A percentile compares a stretch with the other conserved stretches of the same genome.
phyloP scores from a whole-genome alignment of 2,329 filamentous ascomycete species.

The Cladosporium sphaerospermum region DNA sequence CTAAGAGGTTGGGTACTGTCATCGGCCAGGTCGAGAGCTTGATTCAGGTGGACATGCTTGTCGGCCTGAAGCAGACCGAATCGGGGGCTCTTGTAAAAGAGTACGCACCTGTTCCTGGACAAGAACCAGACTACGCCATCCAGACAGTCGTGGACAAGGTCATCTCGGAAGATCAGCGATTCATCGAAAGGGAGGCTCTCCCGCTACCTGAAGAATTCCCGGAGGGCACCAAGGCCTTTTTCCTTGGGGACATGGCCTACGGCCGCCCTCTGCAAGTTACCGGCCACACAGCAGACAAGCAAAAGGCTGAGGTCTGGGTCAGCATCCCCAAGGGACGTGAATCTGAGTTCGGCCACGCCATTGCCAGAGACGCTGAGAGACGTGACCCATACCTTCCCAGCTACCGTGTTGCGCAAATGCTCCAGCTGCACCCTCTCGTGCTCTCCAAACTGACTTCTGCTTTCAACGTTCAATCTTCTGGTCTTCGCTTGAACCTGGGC shows the following conservation, averaged over 20 bases:
- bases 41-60: slow-evolving; percentile 88
- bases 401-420: slow-evolving; percentile 75
- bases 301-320: slow-evolving; percentile 75
- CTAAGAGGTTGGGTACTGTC: slow-evolving; percentile 81
- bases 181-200: slow-evolving; percentile 81
- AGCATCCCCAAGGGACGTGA: slow-evolving; percentile 67
- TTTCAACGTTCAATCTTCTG: slow-evolving; percentile 77
- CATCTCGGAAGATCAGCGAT: slow-evolving; percentile 83
- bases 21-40: slow-evolving; percentile 83
- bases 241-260: slow-evolving; percentile 88
- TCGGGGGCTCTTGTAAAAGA: slow-evolving; percentile 89
- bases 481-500: slow-evolving; percentile 79
- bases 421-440: slow-evolving; percentile 77
- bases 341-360: slow-evolving; percentile 69
- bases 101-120: slow-evolving; percentile 76
- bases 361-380: slow-evolving; percentile 65
- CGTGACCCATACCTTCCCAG: slow-evolving; percentile 76
- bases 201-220: slow-evolving; percentile 92
- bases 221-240: slow-evolving; percentile 75
- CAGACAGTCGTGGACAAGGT: slow-evolving; percentile 89
- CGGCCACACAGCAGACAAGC: slow-evolving; percentile 59
- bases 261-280: slow-evolving; percentile 81
- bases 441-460: slow-evolving; percentile 95
- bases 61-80: slow-evolving; percentile 82
- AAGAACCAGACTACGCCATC: slow-evolving; percentile 84